Percentiles rank a stretch among this genome's conserved stretches.
Evolutionary conservation across 768 basidiomycete genomes (phyloP).

Genomic region (Phlebiopsis flavidoalba): DNA sequence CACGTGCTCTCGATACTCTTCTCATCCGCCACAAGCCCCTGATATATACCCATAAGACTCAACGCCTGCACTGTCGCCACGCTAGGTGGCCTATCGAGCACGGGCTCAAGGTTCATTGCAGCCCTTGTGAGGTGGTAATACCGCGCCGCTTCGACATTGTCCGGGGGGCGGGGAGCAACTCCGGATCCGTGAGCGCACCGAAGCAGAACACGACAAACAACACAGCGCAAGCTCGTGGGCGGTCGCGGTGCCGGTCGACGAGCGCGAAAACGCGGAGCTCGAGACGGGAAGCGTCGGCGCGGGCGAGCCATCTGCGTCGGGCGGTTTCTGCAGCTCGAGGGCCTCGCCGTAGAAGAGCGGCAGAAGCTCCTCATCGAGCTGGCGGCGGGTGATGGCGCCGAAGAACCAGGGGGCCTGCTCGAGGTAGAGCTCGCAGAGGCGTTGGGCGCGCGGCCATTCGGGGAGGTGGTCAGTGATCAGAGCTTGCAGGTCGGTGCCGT

Average conservation of each 20-base stretch:
- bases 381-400: constrained; percentile 58
- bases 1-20: constrained; percentile 43
- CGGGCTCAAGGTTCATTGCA: constrained; percentile 60
- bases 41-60: constrained; percentile 58
- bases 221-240: constrained; percentile 28
- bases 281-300: constrained; percentile 35
- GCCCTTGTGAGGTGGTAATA: constrained; percentile 56
- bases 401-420: constrained; percentile 82
- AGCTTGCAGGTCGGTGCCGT: constrained; percentile 21
- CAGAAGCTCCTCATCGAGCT: constrained; percentile 62
- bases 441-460: constrained; percentile 48
- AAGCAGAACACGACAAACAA: constrained; percentile 28
- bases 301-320: constrained; percentile 4
- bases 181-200: constrained; percentile 25
- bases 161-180: constrained; percentile 35
- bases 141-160: constrained; percentile 33
- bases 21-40: constrained; percentile 58
- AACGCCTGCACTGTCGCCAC: constrained; percentile 66
- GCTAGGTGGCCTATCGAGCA: constrained; percentile 66
- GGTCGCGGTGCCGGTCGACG: constrained; percentile 33
- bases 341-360: constrained; percentile 62
- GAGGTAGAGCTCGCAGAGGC: constrained; percentile 63
- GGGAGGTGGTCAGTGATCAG: constrained; percentile 51
- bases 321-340: constrained; percentile 17
- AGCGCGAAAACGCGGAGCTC: constrained; percentile 31